Base-by-base conservation (phyloP, 1,284 basidiomycete genomes). In the Boletus sp. region DNA sequence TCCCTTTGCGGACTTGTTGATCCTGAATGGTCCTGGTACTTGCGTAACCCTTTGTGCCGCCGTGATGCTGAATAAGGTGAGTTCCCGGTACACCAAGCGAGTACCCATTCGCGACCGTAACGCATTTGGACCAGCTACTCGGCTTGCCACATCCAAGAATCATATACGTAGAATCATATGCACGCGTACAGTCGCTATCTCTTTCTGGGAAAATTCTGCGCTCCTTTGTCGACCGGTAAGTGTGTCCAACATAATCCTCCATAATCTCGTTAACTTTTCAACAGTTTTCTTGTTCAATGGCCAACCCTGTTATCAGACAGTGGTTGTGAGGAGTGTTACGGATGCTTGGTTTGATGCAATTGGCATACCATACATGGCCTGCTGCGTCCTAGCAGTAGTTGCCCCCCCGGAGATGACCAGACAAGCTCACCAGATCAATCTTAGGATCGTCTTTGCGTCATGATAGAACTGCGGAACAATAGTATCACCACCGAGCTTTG, bases 21-120 rank as follows among this genome's bases (percentile, higher is more conserved):
- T 99, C 44, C 69, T 99, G 36, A 99, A 99, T 66, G 96, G 96
- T 6, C 96, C 96, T 0, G 96, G 94, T 8, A 98, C 95, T 3
- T 95, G 91, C 62, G 82, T 95, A 27, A 75, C 88, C 2, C 75
- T 99, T 14, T 91, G 87, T 44, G 52, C 80, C 6, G 82, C 89
- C 0, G 76, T 82, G 12, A 88, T 86, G 61, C 56, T 92, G 22
- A 84, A 88, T 51, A 79, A 83, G 65, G 95, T 94, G 59, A 60
- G 87, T 30, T 46, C 46, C 36, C 48, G 26, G 23, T 22, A 36
- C 39, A 33, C 25, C 29, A 19, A 43, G 17, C n/a, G 23, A 41
- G 13, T 16, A 32, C 38, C 22, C 17, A 19, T 41, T 14, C 26
- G 32, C 42, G 41, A 42, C 35, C 39, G n/a, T 46, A 42, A 40